A percentile compares a stretch with the other conserved stretches of the same genome.
phyloP scores from a whole-genome alignment of 75 land plant species.

The Cryptomeria japonica region DNA sequence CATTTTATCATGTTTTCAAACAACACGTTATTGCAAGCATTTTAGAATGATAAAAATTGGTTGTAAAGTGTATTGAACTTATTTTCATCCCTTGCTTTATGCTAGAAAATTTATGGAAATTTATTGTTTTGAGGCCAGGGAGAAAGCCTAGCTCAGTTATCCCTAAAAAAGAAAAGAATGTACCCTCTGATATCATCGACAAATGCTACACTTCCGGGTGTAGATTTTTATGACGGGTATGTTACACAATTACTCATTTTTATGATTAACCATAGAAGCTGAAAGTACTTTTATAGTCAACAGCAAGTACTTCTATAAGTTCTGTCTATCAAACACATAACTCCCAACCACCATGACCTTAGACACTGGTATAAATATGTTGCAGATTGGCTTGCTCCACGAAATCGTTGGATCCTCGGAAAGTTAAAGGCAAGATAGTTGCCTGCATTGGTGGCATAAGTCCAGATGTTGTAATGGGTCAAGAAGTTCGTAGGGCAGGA shows the following conservation, averaged over 20 bases:
- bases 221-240: conserved; percentile 2
- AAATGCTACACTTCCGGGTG: conserved; percentile 8
- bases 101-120: neutral
- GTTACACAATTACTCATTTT: neutral
- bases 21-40: neutral
- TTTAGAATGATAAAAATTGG: neutral
- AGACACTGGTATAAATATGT: neutral
- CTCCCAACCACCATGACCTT: neutral
- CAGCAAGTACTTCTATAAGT: neutral
- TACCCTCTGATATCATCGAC: conserved; percentile 19
- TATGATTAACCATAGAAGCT: neutral
- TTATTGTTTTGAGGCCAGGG: conserved; percentile 20
- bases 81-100: neutral
- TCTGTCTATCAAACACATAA: neutral
- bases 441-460: conserved; percentile 30
- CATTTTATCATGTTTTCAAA: neutral
- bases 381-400: conserved; percentile 34
- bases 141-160: conserved; percentile 6
- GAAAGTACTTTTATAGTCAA: neutral
- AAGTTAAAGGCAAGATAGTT: conserved; percentile 57
- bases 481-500: conserved; percentile 33
- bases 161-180: neutral
- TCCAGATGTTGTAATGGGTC: conserved; percentile 29
- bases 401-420: conserved; percentile 29
- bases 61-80: neutral